Evolutionary conservation across 345 rosid species (phyloP).

Genomic region (Durio zibethinus): DNA sequence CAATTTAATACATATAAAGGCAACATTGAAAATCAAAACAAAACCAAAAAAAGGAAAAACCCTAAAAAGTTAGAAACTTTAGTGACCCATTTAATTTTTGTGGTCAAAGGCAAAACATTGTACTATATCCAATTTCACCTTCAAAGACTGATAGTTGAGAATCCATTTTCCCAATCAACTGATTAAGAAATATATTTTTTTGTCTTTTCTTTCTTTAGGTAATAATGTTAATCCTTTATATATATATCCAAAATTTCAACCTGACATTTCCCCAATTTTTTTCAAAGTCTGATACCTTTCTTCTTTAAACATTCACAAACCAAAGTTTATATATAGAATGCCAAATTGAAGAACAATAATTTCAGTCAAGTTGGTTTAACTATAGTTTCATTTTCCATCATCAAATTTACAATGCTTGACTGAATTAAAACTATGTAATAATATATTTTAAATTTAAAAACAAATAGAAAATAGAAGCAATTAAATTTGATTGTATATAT

Average conservation of each 20-base stretch:
- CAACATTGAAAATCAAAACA: background rate
- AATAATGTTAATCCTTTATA: background rate
- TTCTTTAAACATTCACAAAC: background rate
- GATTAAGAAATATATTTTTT: background rate
- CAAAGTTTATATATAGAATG: conserved; percentile 2
- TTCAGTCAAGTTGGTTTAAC: background rate
- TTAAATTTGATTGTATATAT: background rate
- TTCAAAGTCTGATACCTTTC: background rate
- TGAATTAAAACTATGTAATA: background rate
- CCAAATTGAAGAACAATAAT: background rate
- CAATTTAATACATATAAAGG: background rate
- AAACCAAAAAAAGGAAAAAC: background rate
- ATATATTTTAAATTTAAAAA: background rate
- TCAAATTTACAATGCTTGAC: background rate
- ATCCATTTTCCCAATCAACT: background rate
- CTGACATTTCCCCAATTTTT: background rate
- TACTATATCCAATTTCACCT: background rate
- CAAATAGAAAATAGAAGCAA: background rate
- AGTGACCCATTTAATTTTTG: background rate
- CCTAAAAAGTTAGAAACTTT: background rate
- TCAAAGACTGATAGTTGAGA: background rate
- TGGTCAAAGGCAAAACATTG: background rate
- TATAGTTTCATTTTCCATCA: background rate
- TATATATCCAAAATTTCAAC: background rate
- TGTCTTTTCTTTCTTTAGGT: background rate